Evolutionary conservation across 2,329 filamentous ascomycete species (phyloP).

Genomic region (Phyllachora maydis): DNA sequence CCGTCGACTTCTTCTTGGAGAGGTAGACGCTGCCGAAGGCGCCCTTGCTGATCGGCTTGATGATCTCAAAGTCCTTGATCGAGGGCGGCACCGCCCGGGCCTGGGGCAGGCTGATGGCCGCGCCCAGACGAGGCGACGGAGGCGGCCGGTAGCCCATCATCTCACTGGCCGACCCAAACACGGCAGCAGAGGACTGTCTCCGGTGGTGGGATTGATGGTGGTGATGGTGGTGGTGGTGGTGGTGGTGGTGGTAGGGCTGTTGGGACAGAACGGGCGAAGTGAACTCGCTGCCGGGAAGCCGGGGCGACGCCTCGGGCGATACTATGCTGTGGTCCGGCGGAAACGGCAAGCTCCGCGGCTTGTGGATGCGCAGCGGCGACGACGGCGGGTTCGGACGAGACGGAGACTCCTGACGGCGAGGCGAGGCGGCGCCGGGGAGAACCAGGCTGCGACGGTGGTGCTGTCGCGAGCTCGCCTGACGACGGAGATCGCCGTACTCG

Average conservation of each 20-base stretch:
- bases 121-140: slow-evolving; percentile 61
- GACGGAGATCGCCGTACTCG: slow-evolving; percentile 56
- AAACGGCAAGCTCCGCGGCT: slow-evolving; percentile 45
- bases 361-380: slow-evolving; percentile 69
- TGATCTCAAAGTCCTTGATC: slow-evolving; percentile 98
- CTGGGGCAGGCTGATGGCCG: slow-evolving; percentile 59
- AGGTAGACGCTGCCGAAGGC: slow-evolving; percentile 96
- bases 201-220: slow-evolving; percentile 41
- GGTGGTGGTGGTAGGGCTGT: slow-evolving; percentile 28
- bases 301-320: slow-evolving; percentile 79
- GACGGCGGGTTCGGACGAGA: slow-evolving; percentile 56
- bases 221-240: slow-evolving; percentile 30
- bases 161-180: slow-evolving; percentile 32
- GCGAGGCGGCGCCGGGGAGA: slow-evolving; percentile 57
- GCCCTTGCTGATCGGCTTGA: slow-evolving; percentile 97
- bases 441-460: slow-evolving; percentile 76
- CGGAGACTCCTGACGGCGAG: slow-evolving; percentile 74
- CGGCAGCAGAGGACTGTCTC: slow-evolving; percentile 76
- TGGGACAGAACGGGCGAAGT: slow-evolving; percentile 44
- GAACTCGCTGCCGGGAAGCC: slow-evolving; percentile 66
- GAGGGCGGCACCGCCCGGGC: slow-evolving; percentile 80
- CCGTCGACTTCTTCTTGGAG: slow-evolving; percentile 95
- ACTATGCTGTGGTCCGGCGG: slow-evolving; percentile 43
- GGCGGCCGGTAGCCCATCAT: slow-evolving; percentile 43
- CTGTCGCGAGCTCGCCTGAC: slow-evolving; percentile 60